Base-by-base conservation (phyloP, 768 basidiomycete species). In the Gelatoporia subvermispora region DNA sequence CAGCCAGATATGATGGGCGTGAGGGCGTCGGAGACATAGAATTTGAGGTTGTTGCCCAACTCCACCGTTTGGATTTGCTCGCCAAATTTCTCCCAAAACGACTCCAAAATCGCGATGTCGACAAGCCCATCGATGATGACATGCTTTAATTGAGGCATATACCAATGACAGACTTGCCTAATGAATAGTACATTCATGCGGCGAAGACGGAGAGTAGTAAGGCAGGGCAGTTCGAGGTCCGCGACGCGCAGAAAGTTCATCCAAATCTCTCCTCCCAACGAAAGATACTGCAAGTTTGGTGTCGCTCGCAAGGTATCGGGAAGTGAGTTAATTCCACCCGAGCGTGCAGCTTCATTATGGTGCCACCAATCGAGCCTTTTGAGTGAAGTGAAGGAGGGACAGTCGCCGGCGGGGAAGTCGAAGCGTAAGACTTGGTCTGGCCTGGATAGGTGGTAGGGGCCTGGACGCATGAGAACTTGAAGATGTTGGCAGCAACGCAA, bases 341-440 rank as follows among this genome's bases (percentile, higher is more conserved):
- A 72, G 39, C 78, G 72, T 35, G 79, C 76, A 18, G 84, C 83
- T 34, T 65, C 60, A 51, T 63, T 67, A 54, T 77, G 62, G 57
- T 84, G 75, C 80, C 81, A 85, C 82, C 83, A 86, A 42, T 85
- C 83, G 24, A 87, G 71, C 22, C 82, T 77, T 38, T 73, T 76
- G 35, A 87, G 68, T 18, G 76, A 75, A 18, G 70, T 66, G 13
- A 84, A 53, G 3, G 72, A 59, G 3, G 79, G 62, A 46, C 64
- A 68, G 13, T 70, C 70, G 28, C 28, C 28, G 9, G 74, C 71
- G 48, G 78, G 76, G 57, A 76, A 79, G 22, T 82, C 77, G 63
- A 77, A 85, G 28, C 49, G 49, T 23, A 50, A 21, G n/a, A 36
- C 23, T 5, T 23, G 8, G 20, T 49, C 48, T 17, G n/a, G 17